Conservation (phyloP, 768 basidiomycete species). For the Calocybe indica region DNA sequence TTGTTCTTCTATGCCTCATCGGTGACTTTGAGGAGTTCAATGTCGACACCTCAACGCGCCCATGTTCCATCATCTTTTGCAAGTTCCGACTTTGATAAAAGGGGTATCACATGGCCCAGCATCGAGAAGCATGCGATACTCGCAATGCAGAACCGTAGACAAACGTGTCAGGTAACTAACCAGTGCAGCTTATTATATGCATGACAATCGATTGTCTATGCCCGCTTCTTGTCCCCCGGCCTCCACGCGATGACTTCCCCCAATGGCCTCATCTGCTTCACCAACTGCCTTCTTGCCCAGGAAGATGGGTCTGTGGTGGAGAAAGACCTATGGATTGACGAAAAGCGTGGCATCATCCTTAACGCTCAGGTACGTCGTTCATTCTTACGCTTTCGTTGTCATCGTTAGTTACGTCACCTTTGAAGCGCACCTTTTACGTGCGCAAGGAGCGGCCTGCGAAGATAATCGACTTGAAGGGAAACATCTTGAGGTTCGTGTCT, state of each 20-base stretch:
- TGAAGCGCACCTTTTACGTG: constrained; percentile 62
- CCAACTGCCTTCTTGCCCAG: constrained; percentile 74
- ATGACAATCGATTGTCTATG: too few species aligned
- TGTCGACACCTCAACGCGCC: too few species aligned
- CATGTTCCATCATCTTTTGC: too few species aligned
- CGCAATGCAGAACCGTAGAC: too few species aligned
- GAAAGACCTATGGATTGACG: constrained; percentile 81
- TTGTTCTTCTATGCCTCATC: too few species aligned
- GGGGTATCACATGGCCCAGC: too few species aligned
- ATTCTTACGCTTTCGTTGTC: neutral
- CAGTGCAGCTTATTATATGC: too few species aligned
- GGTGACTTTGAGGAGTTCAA: too few species aligned
- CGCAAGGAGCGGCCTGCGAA: constrained; percentile 54
- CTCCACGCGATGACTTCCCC: constrained; percentile 29
- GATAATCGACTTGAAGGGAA: constrained; percentile 66
- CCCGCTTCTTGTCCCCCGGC: too few species aligned
- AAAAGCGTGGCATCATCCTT: constrained; percentile 64
- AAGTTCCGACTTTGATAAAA: too few species aligned
- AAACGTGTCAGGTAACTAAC: too few species aligned
- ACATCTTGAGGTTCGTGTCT: constrained; percentile 56
- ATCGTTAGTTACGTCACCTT: constrained; percentile 6
- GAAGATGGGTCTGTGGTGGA: constrained; percentile 75
- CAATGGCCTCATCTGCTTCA: constrained; percentile 79
- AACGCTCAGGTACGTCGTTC: constrained; percentile 56
- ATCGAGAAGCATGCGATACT: too few species aligned